These are phyloP conservation scores for Neurospora intermedia DNA, from an alignment of 495 filamentous ascomycete species.

Conservation along the genomic window DNA sequence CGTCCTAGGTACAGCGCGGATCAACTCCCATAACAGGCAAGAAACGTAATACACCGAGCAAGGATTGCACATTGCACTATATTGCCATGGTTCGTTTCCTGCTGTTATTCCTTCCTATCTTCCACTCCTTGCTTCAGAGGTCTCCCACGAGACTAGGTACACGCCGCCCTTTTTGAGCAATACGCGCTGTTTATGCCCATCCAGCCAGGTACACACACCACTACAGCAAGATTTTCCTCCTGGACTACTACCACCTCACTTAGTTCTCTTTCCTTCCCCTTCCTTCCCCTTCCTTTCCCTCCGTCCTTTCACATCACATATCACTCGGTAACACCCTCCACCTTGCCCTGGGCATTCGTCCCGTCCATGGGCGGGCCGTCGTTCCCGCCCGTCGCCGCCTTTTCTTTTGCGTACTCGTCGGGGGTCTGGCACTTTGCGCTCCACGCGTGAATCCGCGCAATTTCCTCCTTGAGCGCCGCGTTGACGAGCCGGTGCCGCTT, in stretches of 20 bases:
- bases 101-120: not conserved
- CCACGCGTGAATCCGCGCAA: constrained; percentile 96
- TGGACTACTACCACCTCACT: not conserved
- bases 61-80: not conserved
- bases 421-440: constrained; percentile 93
- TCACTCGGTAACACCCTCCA: constrained; percentile 30
- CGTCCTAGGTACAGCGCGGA: not conserved
- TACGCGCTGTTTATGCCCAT: not conserved
- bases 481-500: constrained; percentile 87
- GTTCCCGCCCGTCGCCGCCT: constrained; percentile 22
- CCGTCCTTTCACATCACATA: not conserved
- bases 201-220: not conserved
- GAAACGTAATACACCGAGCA: not conserved
- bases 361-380: constrained; percentile 32
- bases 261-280: not conserved
- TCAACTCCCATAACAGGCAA: not conserved
- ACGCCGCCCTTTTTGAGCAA: not conserved
- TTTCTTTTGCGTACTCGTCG: constrained; percentile 78
- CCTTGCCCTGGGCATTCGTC: constrained; percentile 26
- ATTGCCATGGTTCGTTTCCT: not conserved
- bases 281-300: not conserved
- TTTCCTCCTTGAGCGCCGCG: constrained; percentile 76
- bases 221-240: not conserved
- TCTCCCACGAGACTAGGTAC: not conserved
- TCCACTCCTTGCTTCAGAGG: not conserved